These are phyloP conservation scores for Fagopyrum tataricum DNA, from an alignment of 148 eudicot species.

Conservation along the genomic window DNA sequence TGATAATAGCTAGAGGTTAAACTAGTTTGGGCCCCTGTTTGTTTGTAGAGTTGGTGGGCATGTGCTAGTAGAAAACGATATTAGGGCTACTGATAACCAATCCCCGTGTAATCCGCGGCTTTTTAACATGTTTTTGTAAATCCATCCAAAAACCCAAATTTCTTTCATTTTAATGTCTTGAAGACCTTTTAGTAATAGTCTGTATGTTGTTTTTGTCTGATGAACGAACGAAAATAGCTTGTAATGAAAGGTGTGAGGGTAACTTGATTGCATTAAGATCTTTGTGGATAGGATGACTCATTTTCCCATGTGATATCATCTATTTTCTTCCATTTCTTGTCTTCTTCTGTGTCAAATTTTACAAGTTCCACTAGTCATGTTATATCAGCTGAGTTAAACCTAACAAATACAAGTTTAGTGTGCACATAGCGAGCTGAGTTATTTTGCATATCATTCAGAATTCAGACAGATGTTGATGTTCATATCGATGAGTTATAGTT, in stretches of 20 bases:
- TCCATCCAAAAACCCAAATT: not conserved
- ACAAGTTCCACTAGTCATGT: not conserved
- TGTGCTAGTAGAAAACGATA: constrained; percentile 7
- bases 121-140: not conserved
- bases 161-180: not conserved
- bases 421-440: no score
- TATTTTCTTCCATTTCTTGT: not conserved
- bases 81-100: not conserved
- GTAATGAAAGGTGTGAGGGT: not conserved
- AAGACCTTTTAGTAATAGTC: not conserved
- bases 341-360: not conserved
- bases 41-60: constrained; percentile 9
- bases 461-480: no score
- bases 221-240: not conserved
- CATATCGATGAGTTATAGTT: no score
- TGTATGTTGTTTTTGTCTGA: not conserved
- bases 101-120: constrained; percentile 7
- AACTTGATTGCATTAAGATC: not conserved
- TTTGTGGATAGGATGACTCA: not conserved
- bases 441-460: no score
- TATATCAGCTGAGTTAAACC: no score
- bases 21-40: not conserved
- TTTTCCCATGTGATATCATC: constrained; percentile 1
- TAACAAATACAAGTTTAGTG: no score
- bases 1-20: not conserved